Evolutionary conservation across 1,284 basidiomycete genomes (phyloP).

Genomic region (Xerocomus tenax): DNA sequence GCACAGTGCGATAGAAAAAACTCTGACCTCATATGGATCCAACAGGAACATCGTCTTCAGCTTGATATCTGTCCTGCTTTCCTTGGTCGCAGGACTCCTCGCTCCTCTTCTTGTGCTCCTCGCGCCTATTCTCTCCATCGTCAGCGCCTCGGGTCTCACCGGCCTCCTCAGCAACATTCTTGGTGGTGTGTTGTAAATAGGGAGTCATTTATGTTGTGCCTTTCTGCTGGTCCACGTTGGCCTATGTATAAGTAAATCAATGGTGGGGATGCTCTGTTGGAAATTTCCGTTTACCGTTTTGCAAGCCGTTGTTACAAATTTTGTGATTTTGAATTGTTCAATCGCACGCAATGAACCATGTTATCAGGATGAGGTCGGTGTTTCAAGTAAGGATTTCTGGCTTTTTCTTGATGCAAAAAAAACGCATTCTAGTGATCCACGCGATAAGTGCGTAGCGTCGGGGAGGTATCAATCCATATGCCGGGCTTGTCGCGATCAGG

Average conservation of each 20-base stretch:
- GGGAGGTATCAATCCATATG: neutral
- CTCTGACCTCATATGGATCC: slow-evolving; percentile 1
- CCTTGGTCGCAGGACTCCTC: slow-evolving; percentile 10
- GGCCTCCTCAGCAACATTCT: slow-evolving; percentile 4
- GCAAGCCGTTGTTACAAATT: neutral
- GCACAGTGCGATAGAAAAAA: neutral
- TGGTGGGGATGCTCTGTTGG: neutral
- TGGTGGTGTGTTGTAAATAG: slow-evolving; percentile 5
- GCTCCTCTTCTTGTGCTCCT: slow-evolving; percentile 6
- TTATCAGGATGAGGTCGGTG: neutral
- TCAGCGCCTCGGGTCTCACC: slow-evolving; percentile 9
- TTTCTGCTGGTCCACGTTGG: neutral
- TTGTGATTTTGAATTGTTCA: neutral
- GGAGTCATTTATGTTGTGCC: no score
- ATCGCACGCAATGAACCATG: neutral
- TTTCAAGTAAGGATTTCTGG: neutral
- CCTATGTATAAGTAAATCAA: neutral
- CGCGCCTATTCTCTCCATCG: slow-evolving; percentile 9
- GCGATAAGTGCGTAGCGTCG: neutral
- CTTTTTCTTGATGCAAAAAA: neutral
- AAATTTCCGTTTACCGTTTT: neutral
- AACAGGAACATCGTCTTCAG: slow-evolving; percentile 5
- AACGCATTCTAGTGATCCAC: neutral
- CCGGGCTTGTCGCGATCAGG: neutral
- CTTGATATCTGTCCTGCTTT: slow-evolving; percentile 3